Base-by-base conservation (phyloP, 345 rosid genomes). In the Firmiana major region DNA sequence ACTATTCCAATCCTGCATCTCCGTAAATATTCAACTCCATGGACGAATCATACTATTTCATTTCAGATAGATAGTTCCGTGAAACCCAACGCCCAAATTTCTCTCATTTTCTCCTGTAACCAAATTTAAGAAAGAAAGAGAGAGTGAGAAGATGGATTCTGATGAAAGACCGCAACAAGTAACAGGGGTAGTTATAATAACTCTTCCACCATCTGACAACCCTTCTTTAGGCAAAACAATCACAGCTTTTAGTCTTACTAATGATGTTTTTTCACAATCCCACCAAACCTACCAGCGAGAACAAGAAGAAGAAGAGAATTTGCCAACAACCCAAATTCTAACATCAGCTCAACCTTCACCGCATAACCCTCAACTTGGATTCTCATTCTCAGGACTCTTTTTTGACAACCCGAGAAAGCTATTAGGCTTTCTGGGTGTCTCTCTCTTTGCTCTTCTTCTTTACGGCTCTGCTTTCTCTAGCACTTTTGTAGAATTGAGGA, bases 211-310 rank as follows among this genome's bases (percentile, higher is more conserved):
- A 0, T 81, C 90, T 1, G 86, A 93, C 71, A 89, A 92, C 60
- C 97, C 92, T 69, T 89, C 91, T 46, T 22, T 86, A 70, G 98
- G 99, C 81, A 95, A 95, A 86, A 95, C 98, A 51, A 91, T 95
- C 81, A 87, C 99, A 70, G 93, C 94, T 79, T 88, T 86, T 75
- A 90, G 96, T 40, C 81, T 95, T 78, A 81, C 93, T 43, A 82
- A 84, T 65, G 87, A 79, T 77, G 75, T 77, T 74, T 71, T 76
- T 36, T 74, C 85, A 19, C 85, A 68, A 1, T 51, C 84, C 21
- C 72, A 59, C 54, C 83, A 34, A 17, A 68, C 85, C 31, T 85
- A 58, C 42, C 71, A 15, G 63, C 83, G 26, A 43, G 80, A 74
- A 62, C 81, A 3, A 10, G 49, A 40, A 54, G 38, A 17, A 42